Evolutionary conservation across 2,329 filamentous ascomycete genomes (phyloP).

Genomic region (Penicillium sp.): DNA sequence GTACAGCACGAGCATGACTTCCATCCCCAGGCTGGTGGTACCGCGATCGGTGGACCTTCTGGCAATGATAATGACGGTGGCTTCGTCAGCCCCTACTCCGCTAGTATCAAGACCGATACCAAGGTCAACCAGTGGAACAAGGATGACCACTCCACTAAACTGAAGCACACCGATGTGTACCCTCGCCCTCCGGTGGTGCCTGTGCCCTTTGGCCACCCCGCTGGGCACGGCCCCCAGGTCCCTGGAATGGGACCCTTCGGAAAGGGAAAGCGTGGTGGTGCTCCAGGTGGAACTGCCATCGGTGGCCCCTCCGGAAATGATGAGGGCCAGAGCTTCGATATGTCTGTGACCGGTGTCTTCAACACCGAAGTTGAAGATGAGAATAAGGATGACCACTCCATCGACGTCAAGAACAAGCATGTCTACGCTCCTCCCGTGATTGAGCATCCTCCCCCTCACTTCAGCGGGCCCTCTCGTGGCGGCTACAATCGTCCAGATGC

Average conservation of each 20-base stretch:
- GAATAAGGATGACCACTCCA: conserved; percentile 22
- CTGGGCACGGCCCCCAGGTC: neutral
- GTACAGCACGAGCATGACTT: conserved; percentile 11
- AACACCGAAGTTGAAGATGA: conserved; percentile 21
- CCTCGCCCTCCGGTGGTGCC: neutral
- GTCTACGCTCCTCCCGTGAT: conserved; percentile 9
- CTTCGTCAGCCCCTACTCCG: conserved; percentile 10
- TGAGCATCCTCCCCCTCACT: conserved; percentile 4
- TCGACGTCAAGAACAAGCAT: conserved; percentile 20
- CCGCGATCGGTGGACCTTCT: conserved; percentile 23
- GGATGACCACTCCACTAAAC: conserved; percentile 24
- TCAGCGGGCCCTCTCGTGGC: neutral
- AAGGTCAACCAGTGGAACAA: conserved; percentile 21
- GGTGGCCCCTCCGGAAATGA: conserved; percentile 27
- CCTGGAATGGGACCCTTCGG: conserved; percentile 17
- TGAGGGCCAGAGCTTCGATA: conserved; percentile 24
- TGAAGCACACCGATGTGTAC: conserved; percentile 22
- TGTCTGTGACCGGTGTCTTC: conserved; percentile 23
- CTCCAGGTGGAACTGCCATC: conserved; percentile 19
- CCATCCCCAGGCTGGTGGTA: conserved; percentile 5
- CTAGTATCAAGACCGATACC: conserved; percentile 16
- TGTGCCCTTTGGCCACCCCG: neutral
- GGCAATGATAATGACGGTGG: conserved; percentile 22
- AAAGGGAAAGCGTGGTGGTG: conserved; percentile 18
- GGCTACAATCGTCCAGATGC: conserved; percentile 1